Evolutionary conservation across 2,329 filamentous ascomycete species (phyloP).

Genomic region (Phialophora verrucosa): DNA sequence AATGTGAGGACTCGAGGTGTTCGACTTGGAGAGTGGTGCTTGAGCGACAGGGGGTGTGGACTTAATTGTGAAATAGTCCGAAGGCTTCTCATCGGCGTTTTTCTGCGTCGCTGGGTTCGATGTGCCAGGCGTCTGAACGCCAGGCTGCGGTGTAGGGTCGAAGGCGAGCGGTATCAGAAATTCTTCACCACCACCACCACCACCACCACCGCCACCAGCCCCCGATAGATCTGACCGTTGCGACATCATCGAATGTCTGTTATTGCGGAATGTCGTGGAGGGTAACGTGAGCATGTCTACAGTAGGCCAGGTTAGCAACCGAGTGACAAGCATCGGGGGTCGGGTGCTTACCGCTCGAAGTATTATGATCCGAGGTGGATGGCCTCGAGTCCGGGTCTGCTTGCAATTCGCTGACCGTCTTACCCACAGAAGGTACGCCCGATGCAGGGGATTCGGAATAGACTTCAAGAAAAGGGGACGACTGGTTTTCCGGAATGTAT

Average conservation of each 20-base stretch:
- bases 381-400: constrained; percentile 31
- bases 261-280: constrained; percentile 76
- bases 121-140: constrained; percentile 56
- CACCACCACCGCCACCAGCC: constrained; percentile 58
- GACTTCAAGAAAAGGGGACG: constrained; percentile 47
- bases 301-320: constrained; percentile 23
- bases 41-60: constrained; percentile 43
- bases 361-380: constrained; percentile 31
- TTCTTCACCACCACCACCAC: constrained; percentile 65
- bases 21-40: constrained; percentile 43
- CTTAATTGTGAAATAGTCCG: constrained; percentile 63
- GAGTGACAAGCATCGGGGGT: constrained; percentile 12
- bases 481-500: constrained; percentile 53
- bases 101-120: constrained; percentile 48
- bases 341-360: constrained; percentile 29
- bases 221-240: constrained; percentile 61
- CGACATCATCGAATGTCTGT: constrained; percentile 73
- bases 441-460: constrained; percentile 47
- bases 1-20: constrained; percentile 74
- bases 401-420: constrained; percentile 36
- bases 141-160: constrained; percentile 68
- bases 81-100: constrained; percentile 57
- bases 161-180: constrained; percentile 79
- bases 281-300: constrained; percentile 71
- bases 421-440: constrained; percentile 36